phyloP scores from a whole-genome alignment of 257 asterid genomes.

The Plantago elongata region DNA sequence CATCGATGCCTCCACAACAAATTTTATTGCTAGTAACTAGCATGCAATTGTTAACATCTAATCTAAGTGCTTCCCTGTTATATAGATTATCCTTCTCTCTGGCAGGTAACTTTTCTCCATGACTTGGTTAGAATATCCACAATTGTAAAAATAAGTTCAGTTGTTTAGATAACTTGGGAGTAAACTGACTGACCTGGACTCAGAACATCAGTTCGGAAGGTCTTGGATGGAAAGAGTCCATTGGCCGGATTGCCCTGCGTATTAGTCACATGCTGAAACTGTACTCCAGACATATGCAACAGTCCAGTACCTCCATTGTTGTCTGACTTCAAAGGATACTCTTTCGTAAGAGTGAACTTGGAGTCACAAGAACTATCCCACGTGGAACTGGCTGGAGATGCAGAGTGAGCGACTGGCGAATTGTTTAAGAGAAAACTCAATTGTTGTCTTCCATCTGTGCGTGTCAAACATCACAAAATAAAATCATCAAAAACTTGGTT shows the following conservation, averaged over 20 bases:
- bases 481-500: background rate
- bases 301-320: slow-evolving; percentile 33
- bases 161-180: slow-evolving; percentile 8
- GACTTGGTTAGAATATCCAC: slow-evolving; percentile 8
- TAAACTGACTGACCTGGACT: slow-evolving; percentile 48
- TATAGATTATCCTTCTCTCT: background rate
- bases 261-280: slow-evolving; percentile 39
- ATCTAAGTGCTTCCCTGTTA: background rate
- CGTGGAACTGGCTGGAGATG: slow-evolving; percentile 31
- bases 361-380: slow-evolving; percentile 49
- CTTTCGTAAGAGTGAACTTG: slow-evolving; percentile 61
- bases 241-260: slow-evolving; percentile 37
- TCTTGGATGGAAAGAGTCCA: slow-evolving; percentile 40
- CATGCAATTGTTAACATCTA: background rate
- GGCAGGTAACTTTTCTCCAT: background rate
- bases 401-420: slow-evolving; percentile 28
- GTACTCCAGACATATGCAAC: slow-evolving; percentile 35
- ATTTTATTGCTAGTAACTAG: background rate
- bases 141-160: background rate
- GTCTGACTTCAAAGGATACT: slow-evolving; percentile 30
- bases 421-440: slow-evolving; percentile 48
- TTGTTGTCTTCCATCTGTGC: slow-evolving; percentile 50
- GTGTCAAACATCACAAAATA: slow-evolving; percentile 5
- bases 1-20: background rate
- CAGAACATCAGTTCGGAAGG: slow-evolving; percentile 37